Conservation (phyloP, 352 stramenopile species). For the Pythium aphanidermatum region DNA sequence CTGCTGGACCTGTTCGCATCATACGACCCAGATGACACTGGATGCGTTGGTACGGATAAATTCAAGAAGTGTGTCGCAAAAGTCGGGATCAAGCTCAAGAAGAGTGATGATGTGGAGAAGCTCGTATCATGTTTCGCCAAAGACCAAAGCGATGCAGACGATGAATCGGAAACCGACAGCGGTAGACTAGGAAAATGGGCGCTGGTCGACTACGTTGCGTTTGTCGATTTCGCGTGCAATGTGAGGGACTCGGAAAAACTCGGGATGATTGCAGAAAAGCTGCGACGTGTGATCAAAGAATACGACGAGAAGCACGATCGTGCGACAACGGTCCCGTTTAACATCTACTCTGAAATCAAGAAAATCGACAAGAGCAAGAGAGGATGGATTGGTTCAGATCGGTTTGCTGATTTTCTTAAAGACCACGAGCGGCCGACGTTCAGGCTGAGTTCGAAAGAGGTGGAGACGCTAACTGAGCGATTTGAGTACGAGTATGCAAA, state of each 20-base stretch:
- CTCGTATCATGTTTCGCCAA: conserved; percentile 33
- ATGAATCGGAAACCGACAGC: conserved; percentile 7
- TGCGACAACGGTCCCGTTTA: conserved; percentile 33
- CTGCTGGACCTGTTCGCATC: conserved; percentile 43
- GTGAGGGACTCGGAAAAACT: conserved; percentile 58
- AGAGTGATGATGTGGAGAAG: conserved; percentile 23
- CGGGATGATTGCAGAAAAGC: conserved; percentile 36
- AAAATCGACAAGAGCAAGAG: conserved; percentile 54
- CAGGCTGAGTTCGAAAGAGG: conserved; percentile 25
- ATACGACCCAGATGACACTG: conserved; percentile 35
- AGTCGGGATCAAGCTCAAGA: conserved; percentile 41
- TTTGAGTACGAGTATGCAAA: conserved; percentile 73
- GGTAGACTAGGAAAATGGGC: too few relatives aligned
- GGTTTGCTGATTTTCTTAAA: conserved; percentile 16
- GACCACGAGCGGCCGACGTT: conserved; percentile 34
- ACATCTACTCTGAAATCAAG: conserved; percentile 31
- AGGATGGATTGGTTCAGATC: conserved; percentile 35
- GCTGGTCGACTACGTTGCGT: conserved; percentile 43
- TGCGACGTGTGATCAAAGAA: conserved; percentile 36
- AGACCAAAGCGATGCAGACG: conserved; percentile 1
- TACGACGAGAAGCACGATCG: conserved; percentile 52
- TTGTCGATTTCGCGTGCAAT: conserved; percentile 66
- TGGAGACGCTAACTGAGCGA: conserved; percentile 32
- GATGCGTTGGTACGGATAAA: conserved; percentile 27
- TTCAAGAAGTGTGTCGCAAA: conserved; percentile 63